Evolutionary conservation across 1,139 yeast genomes (phyloP).

Genomic region (Blastobotrys ciferrii): DNA sequence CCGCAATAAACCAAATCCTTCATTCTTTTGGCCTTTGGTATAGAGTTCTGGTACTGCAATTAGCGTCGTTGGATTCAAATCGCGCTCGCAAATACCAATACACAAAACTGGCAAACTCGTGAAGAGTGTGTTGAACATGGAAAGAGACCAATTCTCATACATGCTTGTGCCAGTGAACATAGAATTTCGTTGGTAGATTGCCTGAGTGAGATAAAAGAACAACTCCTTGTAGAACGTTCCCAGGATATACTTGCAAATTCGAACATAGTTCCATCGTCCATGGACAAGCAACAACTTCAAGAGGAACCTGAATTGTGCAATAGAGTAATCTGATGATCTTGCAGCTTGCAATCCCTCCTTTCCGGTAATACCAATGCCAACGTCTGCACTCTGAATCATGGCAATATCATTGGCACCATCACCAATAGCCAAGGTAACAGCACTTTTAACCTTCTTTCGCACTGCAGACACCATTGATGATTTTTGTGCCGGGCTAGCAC

Average conservation of each 20-base stretch:
- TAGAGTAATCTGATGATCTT: conserved; percentile 88
- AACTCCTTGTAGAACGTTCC: conserved; percentile 95
- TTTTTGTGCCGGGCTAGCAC: conserved; percentile 96
- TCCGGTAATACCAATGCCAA: conserved; percentile 96
- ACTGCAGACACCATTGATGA: conserved; percentile 84
- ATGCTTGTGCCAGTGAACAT: conserved; percentile 90
- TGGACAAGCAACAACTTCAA: conserved; percentile 83
- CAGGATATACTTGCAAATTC: conserved; percentile 88
- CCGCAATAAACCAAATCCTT: conserved; percentile 67
- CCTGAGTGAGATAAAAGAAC: conserved; percentile 83
- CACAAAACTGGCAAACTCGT: conserved; percentile 90
- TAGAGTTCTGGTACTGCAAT: conserved; percentile 91
- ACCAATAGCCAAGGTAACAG: conserved; percentile 95
- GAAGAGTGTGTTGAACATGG: conserved; percentile 95
- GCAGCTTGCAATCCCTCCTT: conserved; percentile 97
- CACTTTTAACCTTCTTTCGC: conserved; percentile 56
- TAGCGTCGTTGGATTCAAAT: conserved; percentile 80
- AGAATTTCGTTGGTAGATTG: conserved; percentile 80
- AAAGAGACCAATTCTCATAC: conserved; percentile 93
- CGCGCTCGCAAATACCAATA: conserved; percentile 94
- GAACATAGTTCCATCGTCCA: conserved; percentile 90
- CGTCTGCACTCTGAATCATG: conserved; percentile 98
- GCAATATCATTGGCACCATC: conserved; percentile 99
- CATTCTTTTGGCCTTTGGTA: conserved; percentile 68
- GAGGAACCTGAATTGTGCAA: conserved; percentile 87